Conservation (phyloP, 305 asterid species). For the Fraxinus paxiana region DNA sequence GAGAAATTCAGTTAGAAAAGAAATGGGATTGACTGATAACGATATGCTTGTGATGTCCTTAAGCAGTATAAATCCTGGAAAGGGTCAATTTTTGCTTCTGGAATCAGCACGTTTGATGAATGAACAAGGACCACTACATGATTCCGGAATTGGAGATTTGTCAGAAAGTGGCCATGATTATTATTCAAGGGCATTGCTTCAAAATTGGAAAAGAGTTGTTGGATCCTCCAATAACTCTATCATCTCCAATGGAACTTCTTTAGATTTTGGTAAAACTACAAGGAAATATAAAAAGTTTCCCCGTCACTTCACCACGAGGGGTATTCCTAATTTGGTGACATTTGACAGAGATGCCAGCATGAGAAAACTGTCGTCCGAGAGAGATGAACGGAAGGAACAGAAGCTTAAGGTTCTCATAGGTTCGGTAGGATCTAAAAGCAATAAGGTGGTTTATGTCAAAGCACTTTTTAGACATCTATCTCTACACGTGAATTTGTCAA, state of each 20-base stretch:
- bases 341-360: slow-evolving; percentile 26
- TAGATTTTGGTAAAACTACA: neutral
- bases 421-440: slow-evolving; percentile 92
- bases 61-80: slow-evolving; percentile 94
- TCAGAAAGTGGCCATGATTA: slow-evolving; percentile 40
- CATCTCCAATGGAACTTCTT: slow-evolving; percentile 18
- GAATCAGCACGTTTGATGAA: slow-evolving; percentile 63
- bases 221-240: slow-evolving; percentile 24
- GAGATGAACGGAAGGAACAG: slow-evolving; percentile 29
- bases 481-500: slow-evolving; percentile 56
- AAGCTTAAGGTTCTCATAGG: slow-evolving; percentile 78
- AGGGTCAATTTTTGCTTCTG: slow-evolving; percentile 84
- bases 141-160: slow-evolving; percentile 30
- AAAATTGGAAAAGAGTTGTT: slow-evolving; percentile 25
- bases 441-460: slow-evolving; percentile 74
- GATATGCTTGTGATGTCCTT: slow-evolving; percentile 74
- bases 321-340: slow-evolving; percentile 18
- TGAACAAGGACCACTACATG: slow-evolving; percentile 37
- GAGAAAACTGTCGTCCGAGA: slow-evolving; percentile 38
- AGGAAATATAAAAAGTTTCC: slow-evolving; percentile 20
- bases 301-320: slow-evolving; percentile 15
- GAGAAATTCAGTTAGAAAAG: slow-evolving; percentile 67
- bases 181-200: slow-evolving; percentile 54
- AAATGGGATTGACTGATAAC: slow-evolving; percentile 73
- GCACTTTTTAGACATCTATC: slow-evolving; percentile 62